Conservation (phyloP, 108 stramenopile genomes). For the Conticribra weissflogii region DNA sequence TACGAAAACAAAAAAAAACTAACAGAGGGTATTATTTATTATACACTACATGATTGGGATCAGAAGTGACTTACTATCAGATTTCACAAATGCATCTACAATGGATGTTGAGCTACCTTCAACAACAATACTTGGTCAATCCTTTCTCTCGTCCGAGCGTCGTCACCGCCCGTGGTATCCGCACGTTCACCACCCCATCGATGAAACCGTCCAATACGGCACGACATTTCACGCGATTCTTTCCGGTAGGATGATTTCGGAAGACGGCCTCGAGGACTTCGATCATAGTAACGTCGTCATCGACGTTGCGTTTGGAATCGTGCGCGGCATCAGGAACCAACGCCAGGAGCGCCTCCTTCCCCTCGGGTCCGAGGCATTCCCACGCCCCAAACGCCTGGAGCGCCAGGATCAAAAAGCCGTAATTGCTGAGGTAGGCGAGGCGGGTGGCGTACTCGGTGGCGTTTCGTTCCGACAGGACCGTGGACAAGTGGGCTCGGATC, state of each 20-base stretch:
- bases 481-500: not conserved
- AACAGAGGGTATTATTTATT: too few species aligned
- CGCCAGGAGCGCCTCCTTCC: not conserved
- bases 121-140: not conserved
- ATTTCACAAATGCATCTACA: too few species aligned
- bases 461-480: not conserved
- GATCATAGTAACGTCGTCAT: not conserved
- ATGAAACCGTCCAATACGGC: not conserved
- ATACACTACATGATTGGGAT: too few species aligned
- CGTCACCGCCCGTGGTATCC: not conserved
- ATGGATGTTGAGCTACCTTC: too few species aligned
- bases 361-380: not conserved
- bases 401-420: not conserved
- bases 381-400: not conserved
- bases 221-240: not conserved
- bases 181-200: not conserved
- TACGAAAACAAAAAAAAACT: too few species aligned
- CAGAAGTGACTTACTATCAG: too few species aligned
- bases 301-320: not conserved
- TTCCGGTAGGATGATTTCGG: not conserved
- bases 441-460: not conserved
- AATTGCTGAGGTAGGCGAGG: not conserved
- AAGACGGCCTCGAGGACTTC: not conserved
- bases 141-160: not conserved
- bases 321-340: not conserved